Evolutionary conservation across 1,284 basidiomycete genomes (phyloP).

Genomic region (Melampsora larici-populina): DNA sequence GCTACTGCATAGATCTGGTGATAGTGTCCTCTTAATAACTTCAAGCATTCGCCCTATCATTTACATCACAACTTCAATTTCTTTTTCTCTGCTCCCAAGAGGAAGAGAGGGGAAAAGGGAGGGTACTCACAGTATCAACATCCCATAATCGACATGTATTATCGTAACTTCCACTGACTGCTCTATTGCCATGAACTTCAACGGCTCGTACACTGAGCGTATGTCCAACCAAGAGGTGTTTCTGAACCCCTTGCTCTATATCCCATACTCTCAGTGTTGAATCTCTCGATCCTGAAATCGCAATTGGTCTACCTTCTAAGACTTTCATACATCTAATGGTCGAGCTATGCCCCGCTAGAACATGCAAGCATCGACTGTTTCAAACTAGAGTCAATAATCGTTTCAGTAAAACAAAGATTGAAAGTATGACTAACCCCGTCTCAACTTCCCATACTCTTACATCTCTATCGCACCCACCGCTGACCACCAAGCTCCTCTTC

Average conservation of each 20-base stretch:
- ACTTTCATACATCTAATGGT: slow-evolving; percentile 90
- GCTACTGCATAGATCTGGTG: slow-evolving; percentile 91
- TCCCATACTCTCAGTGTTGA: slow-evolving; percentile 88
- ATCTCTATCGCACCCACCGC: slow-evolving; percentile 84
- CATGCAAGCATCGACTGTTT: slow-evolving; percentile 71
- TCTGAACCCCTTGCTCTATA: slow-evolving; percentile 68
- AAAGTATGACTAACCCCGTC: slow-evolving; percentile 63
- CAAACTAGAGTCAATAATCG: neutral
- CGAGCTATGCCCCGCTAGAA: slow-evolving; percentile 78
- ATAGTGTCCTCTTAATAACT: slow-evolving; percentile 80
- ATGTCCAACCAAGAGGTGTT: slow-evolving; percentile 76
- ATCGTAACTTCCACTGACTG: slow-evolving; percentile 88
- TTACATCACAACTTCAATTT: neutral
- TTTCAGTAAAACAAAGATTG: neutral
- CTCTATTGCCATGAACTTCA: slow-evolving; percentile 74
- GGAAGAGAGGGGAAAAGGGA: neutral
- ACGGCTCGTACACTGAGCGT: slow-evolving; percentile 78
- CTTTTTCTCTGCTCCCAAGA: neutral
- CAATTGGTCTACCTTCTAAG: slow-evolving; percentile 78
- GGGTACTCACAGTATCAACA: slow-evolving; percentile 33
- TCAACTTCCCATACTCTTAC: slow-evolving; percentile 86
- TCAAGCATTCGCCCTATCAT: slow-evolving; percentile 67
- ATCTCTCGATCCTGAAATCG: slow-evolving; percentile 84
- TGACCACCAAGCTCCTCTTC: slow-evolving; percentile 71
- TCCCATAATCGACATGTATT: slow-evolving; percentile 62